A percentile compares a stretch with the other conserved stretches of the same genome.
Evolutionary conservation across 2,329 filamentous ascomycete species (phyloP).

Genomic region (Diplodia mutila): DNA sequence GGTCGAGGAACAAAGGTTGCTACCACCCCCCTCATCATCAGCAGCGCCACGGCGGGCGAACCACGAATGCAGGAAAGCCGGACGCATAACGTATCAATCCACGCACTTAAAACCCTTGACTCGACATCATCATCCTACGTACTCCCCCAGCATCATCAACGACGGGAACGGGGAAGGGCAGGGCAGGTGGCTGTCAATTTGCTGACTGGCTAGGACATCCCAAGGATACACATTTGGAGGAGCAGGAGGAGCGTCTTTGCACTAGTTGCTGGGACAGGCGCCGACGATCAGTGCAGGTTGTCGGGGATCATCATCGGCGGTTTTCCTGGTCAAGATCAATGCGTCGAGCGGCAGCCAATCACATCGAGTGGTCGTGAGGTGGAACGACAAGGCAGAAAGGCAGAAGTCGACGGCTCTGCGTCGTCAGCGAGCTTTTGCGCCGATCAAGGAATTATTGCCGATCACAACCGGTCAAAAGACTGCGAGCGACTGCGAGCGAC

Average conservation of each 20-base stretch:
- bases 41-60: background rate
- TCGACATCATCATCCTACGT: background rate
- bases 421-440: slow-evolving; percentile 1
- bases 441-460: background rate
- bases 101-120: slow-evolving; percentile 1
- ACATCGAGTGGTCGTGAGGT: background rate
- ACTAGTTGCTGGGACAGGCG: background rate
- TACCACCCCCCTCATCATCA: background rate
- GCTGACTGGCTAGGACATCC: background rate
- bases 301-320: slow-evolving; percentile 4
- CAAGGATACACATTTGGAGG: background rate
- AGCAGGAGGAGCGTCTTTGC: background rate
- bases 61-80: background rate
- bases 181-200: background rate
- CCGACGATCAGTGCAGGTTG: slow-evolving; percentile 14
- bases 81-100: background rate
- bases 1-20: background rate
- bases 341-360: slow-evolving; percentile 3
- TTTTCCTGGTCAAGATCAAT: background rate
- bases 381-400: background rate
- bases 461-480: slow-evolving; percentile 19
- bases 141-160: background rate
- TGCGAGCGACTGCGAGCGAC: background rate
- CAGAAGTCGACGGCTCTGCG: background rate
- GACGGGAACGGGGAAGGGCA: background rate